Base-by-base conservation (phyloP, 176 grass and related monocot genomes). In the Rhynchospora tenuis region DNA sequence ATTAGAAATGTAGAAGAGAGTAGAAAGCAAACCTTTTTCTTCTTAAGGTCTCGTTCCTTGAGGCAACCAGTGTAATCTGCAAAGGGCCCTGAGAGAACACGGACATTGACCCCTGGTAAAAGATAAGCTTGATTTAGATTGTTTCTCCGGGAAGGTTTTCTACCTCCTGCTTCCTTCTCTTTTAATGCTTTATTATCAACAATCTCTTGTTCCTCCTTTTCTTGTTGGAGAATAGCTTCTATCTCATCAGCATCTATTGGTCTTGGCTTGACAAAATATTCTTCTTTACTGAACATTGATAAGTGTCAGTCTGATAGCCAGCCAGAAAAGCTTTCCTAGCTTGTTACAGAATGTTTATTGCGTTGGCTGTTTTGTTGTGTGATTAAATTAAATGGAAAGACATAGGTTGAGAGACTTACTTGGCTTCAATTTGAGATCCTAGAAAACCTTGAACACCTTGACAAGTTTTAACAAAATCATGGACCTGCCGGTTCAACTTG, bases 191-290 rank as follows among this genome's bases (percentile, higher is more conserved):
- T 83, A 44, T 29, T 83, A 44, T 90, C 92, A 82, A 31, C 86
- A 69, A 59, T 90, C 48, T 92, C 86, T 89, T 99, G 96, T 51
- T 93, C 89, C 66, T 89, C 89, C 79, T 91, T 95, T 86, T 94
- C 91, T 84, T 89, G 83, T 80, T 33, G 71, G 75, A 93, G 81
- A 79, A 91, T 88, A 5, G 91, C 90, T 83, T 99, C 86, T 81
- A 95, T 86, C 63, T 95, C 91, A 72, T 99, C 91, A 51, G 70
- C 9, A 65, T 84, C 79, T 86, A 95, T 88, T 52, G 88, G 91
- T 85, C 88, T 95, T 82, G 89, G 93, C 84, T 95, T 99, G 88
- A 90, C 93, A 88, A 99, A 93, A 83, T 91, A 91, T 80, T 91
- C 78, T 69, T 90, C 59, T 3, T 44, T 91, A 38, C 96, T 98